phyloP scores from a whole-genome alignment of 2,329 filamentous ascomycete genomes.

The Ceratocystis harringtonii region DNA sequence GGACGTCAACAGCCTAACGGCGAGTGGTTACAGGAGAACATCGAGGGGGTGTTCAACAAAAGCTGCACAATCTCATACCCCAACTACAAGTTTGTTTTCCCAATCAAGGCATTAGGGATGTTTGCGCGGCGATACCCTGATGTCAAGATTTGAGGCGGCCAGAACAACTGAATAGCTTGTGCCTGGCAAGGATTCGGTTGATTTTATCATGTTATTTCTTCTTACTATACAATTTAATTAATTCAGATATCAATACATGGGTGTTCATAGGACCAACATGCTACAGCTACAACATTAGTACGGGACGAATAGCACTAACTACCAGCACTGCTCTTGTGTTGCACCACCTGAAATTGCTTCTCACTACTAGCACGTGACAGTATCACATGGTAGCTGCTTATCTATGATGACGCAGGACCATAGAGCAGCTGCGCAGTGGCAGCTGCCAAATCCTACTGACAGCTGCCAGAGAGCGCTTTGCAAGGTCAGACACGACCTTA shows the following conservation, averaged over 20 bases:
- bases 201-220: no score
- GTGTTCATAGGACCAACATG: no score
- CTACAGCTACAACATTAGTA: no score
- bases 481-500: not conserved
- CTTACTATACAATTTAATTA: no score
- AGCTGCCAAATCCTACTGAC: not conserved
- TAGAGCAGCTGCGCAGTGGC: not conserved
- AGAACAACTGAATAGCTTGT: slow-evolving; percentile 23
- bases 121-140: slow-evolving; percentile 61
- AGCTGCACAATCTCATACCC: slow-evolving; percentile 98
- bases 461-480: not conserved
- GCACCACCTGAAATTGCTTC: no score
- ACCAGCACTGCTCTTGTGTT: no score
- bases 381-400: not conserved
- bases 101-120: slow-evolving; percentile 85
- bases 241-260: no score
- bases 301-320: no score
- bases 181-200: no score
- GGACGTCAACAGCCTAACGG: slow-evolving; percentile 71
- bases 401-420: not conserved
- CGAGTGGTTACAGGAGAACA: slow-evolving; percentile 88
- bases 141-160: slow-evolving; percentile 31
- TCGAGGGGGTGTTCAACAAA: slow-evolving; percentile 98
- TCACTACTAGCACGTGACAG: no score
- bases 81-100: slow-evolving; percentile 96